These are phyloP conservation scores for Sclerotinia subarctica DNA, from an alignment of 2,329 filamentous ascomycete species.

Conservation along the genomic window DNA sequence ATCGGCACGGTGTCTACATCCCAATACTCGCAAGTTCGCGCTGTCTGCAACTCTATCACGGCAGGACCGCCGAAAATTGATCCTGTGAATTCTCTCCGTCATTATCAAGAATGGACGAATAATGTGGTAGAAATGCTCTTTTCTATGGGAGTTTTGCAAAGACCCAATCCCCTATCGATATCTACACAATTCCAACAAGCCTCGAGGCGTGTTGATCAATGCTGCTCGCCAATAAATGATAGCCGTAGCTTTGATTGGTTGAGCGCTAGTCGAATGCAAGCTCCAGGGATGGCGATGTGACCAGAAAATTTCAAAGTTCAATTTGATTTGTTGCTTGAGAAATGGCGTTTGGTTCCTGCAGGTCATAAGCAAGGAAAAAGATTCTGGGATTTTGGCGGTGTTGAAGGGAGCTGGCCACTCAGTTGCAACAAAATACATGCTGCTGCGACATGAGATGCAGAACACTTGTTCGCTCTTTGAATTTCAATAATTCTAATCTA, in stretches of 20 bases:
- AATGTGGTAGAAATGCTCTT: not conserved
- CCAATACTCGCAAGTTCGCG: slow-evolving; percentile 11
- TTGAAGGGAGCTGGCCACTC: not conserved
- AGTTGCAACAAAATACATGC: not conserved
- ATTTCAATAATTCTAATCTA: not conserved
- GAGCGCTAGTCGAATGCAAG: slow-evolving; percentile 6
- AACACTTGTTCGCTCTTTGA: not conserved
- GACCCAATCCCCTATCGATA: slow-evolving; percentile 2
- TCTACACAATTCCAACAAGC: not conserved
- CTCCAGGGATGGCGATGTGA: slow-evolving; percentile 8
- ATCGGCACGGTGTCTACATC: slow-evolving; percentile 19
- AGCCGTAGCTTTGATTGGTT: slow-evolving; percentile 14
- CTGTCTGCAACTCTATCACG: slow-evolving; percentile 17
- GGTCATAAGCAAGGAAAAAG: not conserved
- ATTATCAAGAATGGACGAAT: slow-evolving; percentile 16
- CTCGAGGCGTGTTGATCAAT: slow-evolving; percentile 3
- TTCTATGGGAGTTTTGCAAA: not conserved
- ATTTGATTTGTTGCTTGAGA: not conserved
- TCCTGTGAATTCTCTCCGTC: slow-evolving; percentile 10
- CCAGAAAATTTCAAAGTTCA: slow-evolving; percentile 2
- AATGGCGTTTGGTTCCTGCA: not conserved
- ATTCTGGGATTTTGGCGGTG: not conserved
- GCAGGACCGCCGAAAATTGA: slow-evolving; percentile 15
- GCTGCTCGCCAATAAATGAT: slow-evolving; percentile 17
- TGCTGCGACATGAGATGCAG: not conserved